phyloP scores from a whole-genome alignment of 345 rosid species.

The Hibiscus trionum region DNA sequence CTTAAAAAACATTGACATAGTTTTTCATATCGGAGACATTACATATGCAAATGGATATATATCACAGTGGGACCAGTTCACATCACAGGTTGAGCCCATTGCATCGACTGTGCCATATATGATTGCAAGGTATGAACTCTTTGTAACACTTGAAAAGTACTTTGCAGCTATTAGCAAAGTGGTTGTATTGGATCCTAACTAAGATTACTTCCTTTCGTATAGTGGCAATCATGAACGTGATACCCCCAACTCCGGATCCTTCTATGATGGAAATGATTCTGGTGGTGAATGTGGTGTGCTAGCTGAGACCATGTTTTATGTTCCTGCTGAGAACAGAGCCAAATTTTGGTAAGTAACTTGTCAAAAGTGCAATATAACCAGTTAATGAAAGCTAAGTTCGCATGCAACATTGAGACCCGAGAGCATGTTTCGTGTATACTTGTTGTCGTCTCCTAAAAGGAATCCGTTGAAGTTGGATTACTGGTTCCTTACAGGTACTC shows the following conservation, averaged over 20 bases:
- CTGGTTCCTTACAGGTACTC: not conserved
- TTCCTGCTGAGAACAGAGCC: slow-evolving; percentile 3
- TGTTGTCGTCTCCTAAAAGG: not conserved
- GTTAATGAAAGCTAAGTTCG: not conserved
- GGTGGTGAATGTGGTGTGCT: not conserved
- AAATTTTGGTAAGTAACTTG: not conserved
- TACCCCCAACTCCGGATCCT: not conserved
- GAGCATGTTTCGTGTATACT: not conserved
- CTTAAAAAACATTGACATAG: not conserved
- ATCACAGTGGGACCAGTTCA: slow-evolving; percentile 3
- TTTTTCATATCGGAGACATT: not conserved
- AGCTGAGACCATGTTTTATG: slow-evolving; percentile 3
- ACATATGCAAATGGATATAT: not conserved
- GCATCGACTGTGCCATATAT: not conserved
- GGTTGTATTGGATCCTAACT: not conserved
- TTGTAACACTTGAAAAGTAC: not conserved
- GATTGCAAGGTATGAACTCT: not conserved
- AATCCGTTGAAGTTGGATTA: not conserved
- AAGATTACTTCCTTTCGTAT: not conserved
- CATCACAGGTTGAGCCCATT: not conserved
- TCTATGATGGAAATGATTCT: not conserved
- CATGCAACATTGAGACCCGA: not conserved
- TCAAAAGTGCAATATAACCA: not conserved
- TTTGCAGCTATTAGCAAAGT: not conserved
- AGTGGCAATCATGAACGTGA: slow-evolving; percentile 1